Conservation (phyloP, 2,329 filamentous ascomycete species). For the Chalaropsis ovoidea region DNA sequence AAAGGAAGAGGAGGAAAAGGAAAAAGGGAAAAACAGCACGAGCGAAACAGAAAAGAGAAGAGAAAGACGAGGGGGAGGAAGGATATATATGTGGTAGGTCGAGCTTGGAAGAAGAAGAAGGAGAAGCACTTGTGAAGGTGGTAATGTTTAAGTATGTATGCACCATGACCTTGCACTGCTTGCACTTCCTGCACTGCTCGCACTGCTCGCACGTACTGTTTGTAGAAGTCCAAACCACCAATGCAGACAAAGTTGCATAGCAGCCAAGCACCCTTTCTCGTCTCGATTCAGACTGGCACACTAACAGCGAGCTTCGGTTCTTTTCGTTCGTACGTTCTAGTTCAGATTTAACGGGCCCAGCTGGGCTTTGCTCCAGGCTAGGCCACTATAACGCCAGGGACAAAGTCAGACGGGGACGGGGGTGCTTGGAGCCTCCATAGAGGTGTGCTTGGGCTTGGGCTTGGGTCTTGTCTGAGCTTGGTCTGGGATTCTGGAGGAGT, state of each 20-base stretch:
- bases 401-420: slow-evolving; percentile 1
- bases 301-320: slow-evolving; percentile 9
- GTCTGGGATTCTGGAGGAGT: slow-evolving; percentile 22
- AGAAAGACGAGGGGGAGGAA: slow-evolving; percentile 20
- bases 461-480: slow-evolving; percentile 20
- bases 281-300: slow-evolving; percentile 2
- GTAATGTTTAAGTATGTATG: slow-evolving; percentile 21
- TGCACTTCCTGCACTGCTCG: background rate
- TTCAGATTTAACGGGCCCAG: slow-evolving; percentile 7
- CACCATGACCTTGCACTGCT: slow-evolving; percentile 9
- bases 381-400: slow-evolving; percentile 6
- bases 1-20: slow-evolving; percentile 9
- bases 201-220: slow-evolving; percentile 1
- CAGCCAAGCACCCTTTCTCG: slow-evolving; percentile 4
- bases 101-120: slow-evolving; percentile 12
- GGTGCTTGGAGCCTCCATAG: slow-evolving; percentile 10
- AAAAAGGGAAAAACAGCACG: slow-evolving; percentile 4
- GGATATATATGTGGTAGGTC: slow-evolving; percentile 17
- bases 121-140: slow-evolving; percentile 19
- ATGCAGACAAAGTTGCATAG: slow-evolving; percentile 7
- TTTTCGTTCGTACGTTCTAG: background rate
- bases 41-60: slow-evolving; percentile 20
- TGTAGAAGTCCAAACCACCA: slow-evolving; percentile 3
- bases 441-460: slow-evolving; percentile 14
- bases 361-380: slow-evolving; percentile 6